Percentiles rank a stretch among this genome's conserved stretches.
Evolutionary conservation across 257 asterid species (phyloP).

Genomic region (Galeopsis tetrahit): DNA sequence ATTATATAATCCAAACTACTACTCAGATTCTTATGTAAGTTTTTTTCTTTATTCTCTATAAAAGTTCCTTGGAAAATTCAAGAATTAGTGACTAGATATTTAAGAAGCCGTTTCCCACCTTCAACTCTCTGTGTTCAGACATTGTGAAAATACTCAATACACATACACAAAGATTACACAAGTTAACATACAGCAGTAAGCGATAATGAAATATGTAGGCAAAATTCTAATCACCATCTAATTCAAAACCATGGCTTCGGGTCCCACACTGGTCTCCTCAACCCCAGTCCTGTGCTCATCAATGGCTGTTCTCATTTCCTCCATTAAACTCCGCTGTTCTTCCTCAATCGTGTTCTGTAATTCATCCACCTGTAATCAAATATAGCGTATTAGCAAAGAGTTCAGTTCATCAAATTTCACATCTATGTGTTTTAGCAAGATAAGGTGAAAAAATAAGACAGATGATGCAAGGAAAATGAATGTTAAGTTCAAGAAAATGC

Average conservation of each 20-base stretch:
- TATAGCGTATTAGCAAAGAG: not conserved
- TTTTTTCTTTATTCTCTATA: no score
- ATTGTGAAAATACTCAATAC: not conserved
- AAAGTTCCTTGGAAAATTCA: not conserved
- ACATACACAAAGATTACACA: not conserved
- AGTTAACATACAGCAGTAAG: conserved; percentile 4
- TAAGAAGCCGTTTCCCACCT: not conserved
- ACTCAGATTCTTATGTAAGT: no score
- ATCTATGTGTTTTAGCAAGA: conserved; percentile 18
- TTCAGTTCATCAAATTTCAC: not conserved
- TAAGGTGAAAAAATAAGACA: conserved; percentile 7
- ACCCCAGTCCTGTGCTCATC: conserved; percentile 69
- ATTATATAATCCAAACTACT: no score
- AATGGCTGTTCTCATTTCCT: conserved; percentile 72
- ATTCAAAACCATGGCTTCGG: conserved; percentile 84
- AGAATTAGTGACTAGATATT: not conserved
- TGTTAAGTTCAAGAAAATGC: not conserved
- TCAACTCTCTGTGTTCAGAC: not conserved
- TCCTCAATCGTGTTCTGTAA: conserved; percentile 91
- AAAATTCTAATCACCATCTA: conserved; percentile 40
- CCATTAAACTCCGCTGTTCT: conserved; percentile 77
- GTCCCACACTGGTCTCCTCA: conserved; percentile 61
- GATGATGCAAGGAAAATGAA: conserved; percentile 5
- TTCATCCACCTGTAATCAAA: conserved; percentile 81
- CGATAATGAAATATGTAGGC: conserved; percentile 12